Percentiles rank a stretch among this genome's conserved stretches.
These are phyloP conservation scores for Scedosporium boydii DNA, from an alignment of 2,329 filamentous ascomycete genomes.

Conservation along the genomic window DNA sequence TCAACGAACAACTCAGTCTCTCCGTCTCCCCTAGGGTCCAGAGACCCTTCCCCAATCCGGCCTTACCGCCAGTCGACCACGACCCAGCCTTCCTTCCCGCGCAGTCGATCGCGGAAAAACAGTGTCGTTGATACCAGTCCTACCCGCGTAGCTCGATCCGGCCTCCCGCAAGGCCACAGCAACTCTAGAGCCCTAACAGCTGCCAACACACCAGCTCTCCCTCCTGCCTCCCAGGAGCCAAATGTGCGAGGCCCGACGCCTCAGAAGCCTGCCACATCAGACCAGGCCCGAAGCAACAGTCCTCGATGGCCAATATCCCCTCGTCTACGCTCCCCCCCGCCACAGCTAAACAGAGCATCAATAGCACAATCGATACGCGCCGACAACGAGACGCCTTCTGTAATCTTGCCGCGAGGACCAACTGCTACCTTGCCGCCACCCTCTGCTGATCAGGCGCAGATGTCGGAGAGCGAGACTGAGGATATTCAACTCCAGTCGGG, in stretches of 20 bases:
- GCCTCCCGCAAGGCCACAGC: conserved; percentile 50
- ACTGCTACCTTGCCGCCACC: conserved; percentile 36
- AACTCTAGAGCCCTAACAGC: conserved; percentile 61
- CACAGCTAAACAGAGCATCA: conserved; percentile 38
- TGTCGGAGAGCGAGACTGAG: conserved; percentile 43
- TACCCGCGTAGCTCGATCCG: conserved; percentile 39
- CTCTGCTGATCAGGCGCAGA: conserved; percentile 21
- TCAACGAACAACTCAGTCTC: conserved; percentile 6
- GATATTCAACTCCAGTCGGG: conserved; percentile 40
- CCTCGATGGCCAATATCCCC: conserved; percentile 72
- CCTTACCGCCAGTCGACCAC: conserved; percentile 26
- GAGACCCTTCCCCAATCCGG: conserved; percentile 39
- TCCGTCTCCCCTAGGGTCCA: conserved; percentile 16
- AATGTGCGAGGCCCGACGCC: conserved; percentile 49
- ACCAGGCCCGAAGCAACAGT: conserved; percentile 36
- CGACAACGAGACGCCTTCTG: conserved; percentile 40
- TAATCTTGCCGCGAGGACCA: conserved; percentile 43
- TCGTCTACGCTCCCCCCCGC: conserved; percentile 67
- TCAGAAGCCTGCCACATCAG: conserved; percentile 45
- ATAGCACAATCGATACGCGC: conserved; percentile 33
- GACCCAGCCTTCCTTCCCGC: conserved; percentile 21
- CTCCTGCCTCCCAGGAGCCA: conserved; percentile 50
- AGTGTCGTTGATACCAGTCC: conserved; percentile 57
- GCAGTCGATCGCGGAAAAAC: conserved; percentile 52
- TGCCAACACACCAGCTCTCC: conserved; percentile 56